Evolutionary conservation across 2,329 filamentous ascomycete genomes (phyloP).

Genomic region (Botryotinia narcissicola): DNA sequence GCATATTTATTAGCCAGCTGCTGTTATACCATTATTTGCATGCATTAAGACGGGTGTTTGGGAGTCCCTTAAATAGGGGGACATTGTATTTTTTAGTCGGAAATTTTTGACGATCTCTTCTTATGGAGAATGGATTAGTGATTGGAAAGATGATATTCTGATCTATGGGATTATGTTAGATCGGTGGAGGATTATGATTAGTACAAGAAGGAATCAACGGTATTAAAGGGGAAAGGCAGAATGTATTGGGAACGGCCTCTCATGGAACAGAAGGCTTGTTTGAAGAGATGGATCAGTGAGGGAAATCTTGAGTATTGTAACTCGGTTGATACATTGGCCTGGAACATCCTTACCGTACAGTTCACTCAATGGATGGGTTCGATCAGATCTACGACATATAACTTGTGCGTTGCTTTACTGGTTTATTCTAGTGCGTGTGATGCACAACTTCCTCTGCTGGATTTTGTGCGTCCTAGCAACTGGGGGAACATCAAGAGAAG

Average conservation of each 20-base stretch:
- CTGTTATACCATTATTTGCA: slow-evolving; percentile 15
- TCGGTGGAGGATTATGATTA: neutral
- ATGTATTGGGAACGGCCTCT: neutral
- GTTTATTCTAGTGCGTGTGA: neutral
- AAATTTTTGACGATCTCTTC: neutral
- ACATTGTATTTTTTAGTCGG: slow-evolving; percentile 4
- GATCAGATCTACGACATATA: neutral
- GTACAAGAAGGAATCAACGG: neutral
- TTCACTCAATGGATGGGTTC: neutral
- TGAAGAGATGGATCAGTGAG: neutral
- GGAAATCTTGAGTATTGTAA: neutral
- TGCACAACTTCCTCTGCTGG: neutral
- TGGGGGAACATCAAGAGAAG: neutral
- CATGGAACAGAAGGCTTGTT: neutral
- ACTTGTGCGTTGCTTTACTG: neutral
- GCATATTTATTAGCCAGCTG: neutral
- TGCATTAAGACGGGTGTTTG: slow-evolving; percentile 18
- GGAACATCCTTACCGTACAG: neutral
- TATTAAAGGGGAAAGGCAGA: neutral
- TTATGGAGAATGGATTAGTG: neutral
- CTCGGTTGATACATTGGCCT: neutral
- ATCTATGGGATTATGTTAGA: neutral
- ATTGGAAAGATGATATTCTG: neutral
- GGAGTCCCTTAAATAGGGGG: neutral
- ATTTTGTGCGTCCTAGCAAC: neutral